phyloP scores from a whole-genome alignment of 2,329 filamentous ascomycete species.

The Venturia oleaginea region DNA sequence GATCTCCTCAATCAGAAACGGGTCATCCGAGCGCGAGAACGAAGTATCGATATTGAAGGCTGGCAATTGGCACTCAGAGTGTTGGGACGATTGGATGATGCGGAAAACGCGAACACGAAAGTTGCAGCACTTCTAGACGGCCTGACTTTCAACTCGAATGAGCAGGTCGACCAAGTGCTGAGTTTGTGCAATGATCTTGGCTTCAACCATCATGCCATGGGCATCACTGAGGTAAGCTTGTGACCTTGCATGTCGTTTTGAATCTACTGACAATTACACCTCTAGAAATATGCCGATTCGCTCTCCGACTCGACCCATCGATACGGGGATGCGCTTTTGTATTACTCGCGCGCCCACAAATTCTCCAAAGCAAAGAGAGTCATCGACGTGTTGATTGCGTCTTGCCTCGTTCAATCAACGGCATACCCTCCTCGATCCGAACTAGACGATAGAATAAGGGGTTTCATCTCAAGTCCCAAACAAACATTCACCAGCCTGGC shows the following conservation, averaged over 20 bases:
- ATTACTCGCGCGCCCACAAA: slow-evolving; percentile 79
- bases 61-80: slow-evolving; percentile 87
- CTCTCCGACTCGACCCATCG: slow-evolving; percentile 63
- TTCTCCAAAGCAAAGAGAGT: slow-evolving; percentile 73
- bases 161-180: slow-evolving; percentile 74
- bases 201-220: slow-evolving; percentile 68
- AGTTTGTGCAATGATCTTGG: slow-evolving; percentile 67
- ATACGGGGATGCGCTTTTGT: slow-evolving; percentile 81
- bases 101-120: slow-evolving; percentile 59
- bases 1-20: slow-evolving; percentile 30
- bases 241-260: background rate
- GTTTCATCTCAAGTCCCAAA: slow-evolving; percentile 63
- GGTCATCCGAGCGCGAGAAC: slow-evolving; percentile 19
- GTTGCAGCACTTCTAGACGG: slow-evolving; percentile 65
- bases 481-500: slow-evolving; percentile 63
- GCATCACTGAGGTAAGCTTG: slow-evolving; percentile 66
- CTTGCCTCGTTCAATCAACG: slow-evolving; percentile 76
- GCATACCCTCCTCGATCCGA: slow-evolving; percentile 64
- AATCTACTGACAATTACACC: background rate
- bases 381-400: slow-evolving; percentile 76
- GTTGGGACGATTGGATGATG: slow-evolving; percentile 70
- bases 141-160: slow-evolving; percentile 61
- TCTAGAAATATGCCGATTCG: slow-evolving; percentile 58
- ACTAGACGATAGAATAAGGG: slow-evolving; percentile 62
- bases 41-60: slow-evolving; percentile 44